These are phyloP conservation scores for Wickerhamiella australiensis DNA, from an alignment of 805 yeast species.

Conservation along the genomic window DNA sequence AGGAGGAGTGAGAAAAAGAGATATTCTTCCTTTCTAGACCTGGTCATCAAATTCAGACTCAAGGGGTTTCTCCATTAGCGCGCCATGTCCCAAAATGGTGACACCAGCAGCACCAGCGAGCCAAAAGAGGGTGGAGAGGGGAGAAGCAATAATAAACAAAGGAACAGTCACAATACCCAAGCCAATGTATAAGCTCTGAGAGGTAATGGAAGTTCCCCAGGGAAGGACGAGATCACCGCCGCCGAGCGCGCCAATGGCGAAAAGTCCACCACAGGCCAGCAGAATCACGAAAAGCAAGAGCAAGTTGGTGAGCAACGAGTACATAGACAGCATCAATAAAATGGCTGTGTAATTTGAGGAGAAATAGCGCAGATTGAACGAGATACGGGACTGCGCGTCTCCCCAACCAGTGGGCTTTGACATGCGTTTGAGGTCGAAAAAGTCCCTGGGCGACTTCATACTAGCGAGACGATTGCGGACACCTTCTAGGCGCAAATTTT, in stretches of 20 bases:
- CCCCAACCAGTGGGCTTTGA: conserved; percentile 84
- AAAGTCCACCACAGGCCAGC: conserved; percentile 61
- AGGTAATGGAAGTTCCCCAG: conserved; percentile 55
- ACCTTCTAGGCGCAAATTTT: conserved; percentile 16
- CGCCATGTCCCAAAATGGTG: conserved; percentile 72
- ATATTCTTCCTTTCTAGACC: conserved; percentile 19
- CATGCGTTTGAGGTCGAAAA: conserved; percentile 78
- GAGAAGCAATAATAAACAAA: conserved; percentile 76
- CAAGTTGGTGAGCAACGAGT: conserved; percentile 77
- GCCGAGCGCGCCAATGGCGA: conserved; percentile 62
- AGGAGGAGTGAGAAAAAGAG: not conserved
- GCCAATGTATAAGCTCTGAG: conserved; percentile 67
- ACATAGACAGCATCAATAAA: conserved; percentile 58
- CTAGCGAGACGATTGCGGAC: conserved; percentile 56
- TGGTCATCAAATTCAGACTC: conserved; percentile 82
- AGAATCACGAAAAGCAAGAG: conserved; percentile 71
- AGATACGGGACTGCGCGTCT: conserved; percentile 79
- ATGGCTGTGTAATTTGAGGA: conserved; percentile 75
- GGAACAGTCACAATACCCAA: conserved; percentile 67
- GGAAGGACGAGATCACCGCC: conserved; percentile 72
- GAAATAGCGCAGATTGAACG: conserved; percentile 76
- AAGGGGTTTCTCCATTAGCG: conserved; percentile 86
- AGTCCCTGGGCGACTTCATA: conserved; percentile 82
- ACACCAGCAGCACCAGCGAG: conserved; percentile 74
- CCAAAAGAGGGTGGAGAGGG: conserved; percentile 85